Conservation (phyloP, 208 protist species). For the Herpetomonas muscarum region DNA sequence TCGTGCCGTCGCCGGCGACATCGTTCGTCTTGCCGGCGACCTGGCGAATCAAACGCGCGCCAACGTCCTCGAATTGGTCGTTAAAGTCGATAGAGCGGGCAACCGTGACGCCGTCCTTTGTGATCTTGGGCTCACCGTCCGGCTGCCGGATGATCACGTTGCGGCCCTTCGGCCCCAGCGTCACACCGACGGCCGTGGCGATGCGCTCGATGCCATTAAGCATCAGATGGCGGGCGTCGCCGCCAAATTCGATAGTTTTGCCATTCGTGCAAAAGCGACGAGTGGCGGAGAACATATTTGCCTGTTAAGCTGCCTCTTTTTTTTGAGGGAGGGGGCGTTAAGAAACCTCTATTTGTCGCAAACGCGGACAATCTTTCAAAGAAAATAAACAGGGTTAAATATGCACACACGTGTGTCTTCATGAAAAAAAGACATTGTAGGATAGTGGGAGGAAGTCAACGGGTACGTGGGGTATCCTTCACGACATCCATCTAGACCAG, state of each 20-base stretch:
- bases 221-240: constrained; percentile 93
- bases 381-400: no score
- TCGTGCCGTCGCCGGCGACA: constrained; percentile 98
- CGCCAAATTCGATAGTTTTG: constrained; percentile 96
- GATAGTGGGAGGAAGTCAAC: no score
- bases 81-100: constrained; percentile 99
- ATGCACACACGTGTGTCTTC: no score
- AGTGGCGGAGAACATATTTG: constrained; percentile 26
- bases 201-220: constrained; percentile 97
- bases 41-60: constrained; percentile 95
- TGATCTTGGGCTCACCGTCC: constrained; percentile 99
- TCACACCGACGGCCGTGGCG: constrained; percentile 96
- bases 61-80: constrained; percentile 98
- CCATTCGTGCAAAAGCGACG: constrained; percentile 30
- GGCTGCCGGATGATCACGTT: constrained; percentile 98
- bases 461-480: no score
- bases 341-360: no score
- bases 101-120: constrained; percentile 99
- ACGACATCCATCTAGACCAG: no score
- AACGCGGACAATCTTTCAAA: no score
- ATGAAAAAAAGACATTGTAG: no score
- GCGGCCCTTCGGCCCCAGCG: constrained; percentile 98
- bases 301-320: not conserved
- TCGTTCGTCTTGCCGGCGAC: constrained; percentile 98
- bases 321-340: no score